phyloP scores from a whole-genome alignment of 768 basidiomycete genomes.

The Agaricus subrufescens region DNA sequence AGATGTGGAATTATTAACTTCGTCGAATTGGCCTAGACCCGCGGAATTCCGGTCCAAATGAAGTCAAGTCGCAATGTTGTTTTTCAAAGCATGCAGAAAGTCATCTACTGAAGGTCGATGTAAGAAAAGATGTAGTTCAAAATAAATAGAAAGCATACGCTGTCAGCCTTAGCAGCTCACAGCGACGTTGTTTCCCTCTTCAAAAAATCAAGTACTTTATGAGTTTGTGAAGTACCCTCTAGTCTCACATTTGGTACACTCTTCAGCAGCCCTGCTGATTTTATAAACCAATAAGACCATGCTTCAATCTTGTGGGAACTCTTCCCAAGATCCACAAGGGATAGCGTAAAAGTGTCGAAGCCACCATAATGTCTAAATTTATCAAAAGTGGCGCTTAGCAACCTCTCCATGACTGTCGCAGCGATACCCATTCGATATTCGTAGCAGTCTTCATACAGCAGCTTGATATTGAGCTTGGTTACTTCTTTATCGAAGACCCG shows the following conservation, averaged over 20 bases:
- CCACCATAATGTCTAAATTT: neutral
- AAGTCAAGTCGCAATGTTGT: too few relatives aligned
- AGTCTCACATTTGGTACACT: neutral
- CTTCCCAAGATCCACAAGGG: neutral
- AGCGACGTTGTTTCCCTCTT: too few relatives aligned
- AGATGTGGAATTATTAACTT: too few relatives aligned
- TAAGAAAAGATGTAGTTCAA: too few relatives aligned
- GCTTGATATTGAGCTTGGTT: neutral
- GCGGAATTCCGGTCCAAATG: too few relatives aligned
- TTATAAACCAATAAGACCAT: neutral
- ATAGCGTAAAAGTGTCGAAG: slow-evolving; percentile 1
- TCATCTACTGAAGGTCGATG: too few relatives aligned
- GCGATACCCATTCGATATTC: neutral
- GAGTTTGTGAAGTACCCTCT: neutral
- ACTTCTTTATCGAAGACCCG: slow-evolving; percentile 5
- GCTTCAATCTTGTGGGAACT: neutral
- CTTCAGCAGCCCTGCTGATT: neutral
- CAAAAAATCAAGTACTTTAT: neutral
- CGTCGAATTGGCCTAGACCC: too few relatives aligned
- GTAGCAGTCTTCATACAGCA: neutral
- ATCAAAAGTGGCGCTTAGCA: neutral
- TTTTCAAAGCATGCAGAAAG: too few relatives aligned
- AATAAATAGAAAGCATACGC: too few relatives aligned
- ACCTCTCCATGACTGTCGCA: neutral
- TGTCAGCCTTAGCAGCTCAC: too few relatives aligned